Evolutionary conservation across 352 stramenopile species (phyloP), one percentile per base, ranked within the genome.

Genomic region (Globisporangium perplexum): DNA sequence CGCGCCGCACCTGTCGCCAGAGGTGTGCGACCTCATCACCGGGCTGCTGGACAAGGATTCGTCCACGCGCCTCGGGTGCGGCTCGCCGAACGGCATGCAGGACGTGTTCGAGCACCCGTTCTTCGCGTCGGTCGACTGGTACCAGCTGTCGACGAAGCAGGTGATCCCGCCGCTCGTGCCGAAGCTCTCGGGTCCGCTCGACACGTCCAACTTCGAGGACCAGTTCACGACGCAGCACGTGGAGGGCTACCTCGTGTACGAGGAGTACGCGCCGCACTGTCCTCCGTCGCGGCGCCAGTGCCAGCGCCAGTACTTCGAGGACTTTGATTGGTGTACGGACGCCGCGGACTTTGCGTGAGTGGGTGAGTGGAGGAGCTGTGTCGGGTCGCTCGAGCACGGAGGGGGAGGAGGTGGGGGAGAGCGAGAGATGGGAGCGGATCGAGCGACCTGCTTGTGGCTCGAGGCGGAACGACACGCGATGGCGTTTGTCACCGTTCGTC

Each of bases 1-100:
- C 68, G 96, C 95, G n/a, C 70, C 66, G 28, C 87, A 97, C 58
- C 78, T 98, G 33, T 92, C 82, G 10, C 55, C 66, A 1, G 66
- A 87, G 17, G 74, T 77, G 26, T 69, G 69, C 44, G 66, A 73
- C 36, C 69, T 94, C 50, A 60, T 94, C n/a, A 59, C 69, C 4
- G 69, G 72, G 1, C 44, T 90, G 50, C 55, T 94, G 30, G 63
- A 74, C 45, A 90, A 93, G 55, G 74, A 93, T 36, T 57, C 69
- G 3, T 57, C 31, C 28, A 51, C 85, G 59, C 82, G 84, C 51
- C 57, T 91, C 10, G 74, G 81, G 52, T 77, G 64, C 59, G 67
- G 73, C 0, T 50, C 51, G 2, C 59, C 71, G 14, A 72, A 69
- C 12, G 78, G 81, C 53, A 88, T 89, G 72, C 65, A 86, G 22